Conservation (phyloP, 164 flowering plant species). For the Tinospora cordifolia region DNA sequence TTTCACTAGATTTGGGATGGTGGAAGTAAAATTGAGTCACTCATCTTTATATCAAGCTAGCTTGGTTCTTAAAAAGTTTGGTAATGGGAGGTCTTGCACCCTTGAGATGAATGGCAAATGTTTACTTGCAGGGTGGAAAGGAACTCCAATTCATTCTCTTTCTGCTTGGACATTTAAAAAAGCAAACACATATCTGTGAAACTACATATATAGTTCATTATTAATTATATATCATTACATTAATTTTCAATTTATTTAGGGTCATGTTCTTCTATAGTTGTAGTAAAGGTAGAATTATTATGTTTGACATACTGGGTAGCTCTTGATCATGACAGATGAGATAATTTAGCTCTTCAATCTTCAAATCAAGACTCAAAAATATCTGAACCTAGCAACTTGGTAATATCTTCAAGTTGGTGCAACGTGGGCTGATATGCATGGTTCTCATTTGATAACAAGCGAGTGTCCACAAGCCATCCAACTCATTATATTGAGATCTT, state of each 20-base stretch:
- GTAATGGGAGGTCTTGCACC: slow-evolving; percentile 29
- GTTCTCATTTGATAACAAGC: slow-evolving; percentile 2
- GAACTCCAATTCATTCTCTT: slow-evolving; percentile 38
- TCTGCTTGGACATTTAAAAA: slow-evolving; percentile 44
- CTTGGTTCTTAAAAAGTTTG: slow-evolving; percentile 27
- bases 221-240: too few species aligned
- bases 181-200: neutral
- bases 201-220: too few species aligned
- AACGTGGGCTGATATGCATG: neutral
- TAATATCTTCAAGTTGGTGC: neutral
- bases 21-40: slow-evolving; percentile 35
- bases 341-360: neutral
- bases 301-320: too few species aligned
- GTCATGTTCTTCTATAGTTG: too few species aligned
- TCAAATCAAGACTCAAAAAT: neutral
- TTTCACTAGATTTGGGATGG: slow-evolving; percentile 38
- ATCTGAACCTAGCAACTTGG: neutral
- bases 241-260: too few species aligned
- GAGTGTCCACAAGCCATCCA: neutral
- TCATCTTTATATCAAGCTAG: slow-evolving; percentile 37
- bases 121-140: slow-evolving; percentile 49
- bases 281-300: too few species aligned
- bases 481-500: neutral
- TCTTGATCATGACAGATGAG: too few species aligned
- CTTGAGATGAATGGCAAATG: slow-evolving; percentile 34